Evolutionary conservation across 768 basidiomycete genomes (phyloP), one percentile per base, ranked within the genome.

Genomic region (Calocybe cyanea): DNA sequence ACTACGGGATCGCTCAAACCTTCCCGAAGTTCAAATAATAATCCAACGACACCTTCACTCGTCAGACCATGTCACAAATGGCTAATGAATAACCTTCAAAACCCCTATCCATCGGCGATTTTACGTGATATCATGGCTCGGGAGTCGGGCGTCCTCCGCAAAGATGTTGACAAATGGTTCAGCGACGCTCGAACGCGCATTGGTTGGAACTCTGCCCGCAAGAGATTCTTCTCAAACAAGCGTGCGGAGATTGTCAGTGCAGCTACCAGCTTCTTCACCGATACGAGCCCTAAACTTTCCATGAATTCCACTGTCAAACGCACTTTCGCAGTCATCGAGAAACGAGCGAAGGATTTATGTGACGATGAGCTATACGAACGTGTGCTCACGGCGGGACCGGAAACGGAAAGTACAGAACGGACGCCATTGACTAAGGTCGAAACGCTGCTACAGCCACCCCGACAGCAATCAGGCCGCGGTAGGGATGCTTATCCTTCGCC

Each of bases 81-180:
- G 34, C 17, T 35, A 6, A 5, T 35, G 34, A n/a, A 18, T 7
- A 35, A 35, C 34, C 34, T 81, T 0, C 69, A 76, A 36, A 67
- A 78, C 40, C 80, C 80, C 0, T 82, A 81, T 45, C 80, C 80
- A 0, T 54, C 67, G 0, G 57, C 46, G 11, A 54, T 56, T 5
- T 44, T 61, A 19, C 72, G 70, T 24, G 34, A 35, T 14, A 7
- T 7, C 14, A 35, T 35, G 7, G 13, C 34, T 14, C 43, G 2
- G 0, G 40, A 55, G 1, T 55, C 68, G 0, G 51, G 56, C 0
- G 61, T 20, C 15, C 45, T 51, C 0, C 11, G 62, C 1, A 65
- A 57, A 46, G 67, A 71, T 0, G 39, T 81, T 39, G 69, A 71
- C 33, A 55, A 58, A 0, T 81, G 80, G 80, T 81, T 81, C 24